Conservation (phyloP, 1,139 yeast genomes). For the Geotrichum europaeum region DNA sequence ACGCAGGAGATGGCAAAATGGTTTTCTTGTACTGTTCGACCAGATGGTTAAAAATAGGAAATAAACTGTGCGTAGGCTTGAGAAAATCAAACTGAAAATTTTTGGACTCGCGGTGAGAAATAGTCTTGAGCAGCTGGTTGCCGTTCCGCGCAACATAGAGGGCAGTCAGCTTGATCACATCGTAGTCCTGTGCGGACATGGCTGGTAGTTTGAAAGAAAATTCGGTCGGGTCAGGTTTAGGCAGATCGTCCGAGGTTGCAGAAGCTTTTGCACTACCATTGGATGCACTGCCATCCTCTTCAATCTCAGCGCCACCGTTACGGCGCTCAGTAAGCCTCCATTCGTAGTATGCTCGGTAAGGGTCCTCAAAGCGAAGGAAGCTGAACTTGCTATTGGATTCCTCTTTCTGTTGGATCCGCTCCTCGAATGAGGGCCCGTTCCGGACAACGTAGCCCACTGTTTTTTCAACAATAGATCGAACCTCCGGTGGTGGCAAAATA, state of each 20-base stretch:
- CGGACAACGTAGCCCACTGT: conserved; percentile 66
- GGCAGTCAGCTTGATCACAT: conserved; percentile 68
- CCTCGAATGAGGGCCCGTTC: conserved; percentile 64
- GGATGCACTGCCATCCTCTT: conserved; percentile 7
- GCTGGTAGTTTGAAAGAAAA: conserved; percentile 50
- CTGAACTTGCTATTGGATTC: conserved; percentile 51
- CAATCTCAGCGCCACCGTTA: conserved; percentile 24
- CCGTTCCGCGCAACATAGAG: conserved; percentile 57
- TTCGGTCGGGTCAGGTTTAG: conserved; percentile 39
- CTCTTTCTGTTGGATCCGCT: conserved; percentile 47
- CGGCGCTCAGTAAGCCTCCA: conserved; percentile 35
- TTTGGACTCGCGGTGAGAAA: conserved; percentile 40
- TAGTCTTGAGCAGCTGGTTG: conserved; percentile 38
- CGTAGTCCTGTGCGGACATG: conserved; percentile 59
- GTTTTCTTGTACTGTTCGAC: conserved; percentile 52
- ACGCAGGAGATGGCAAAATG: conserved; percentile 28
- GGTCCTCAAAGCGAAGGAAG: conserved; percentile 51
- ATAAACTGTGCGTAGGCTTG: conserved; percentile 53
- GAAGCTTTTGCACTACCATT: conserved; percentile 7
- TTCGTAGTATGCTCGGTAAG: conserved; percentile 53
- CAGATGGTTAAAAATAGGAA: conserved; percentile 47
- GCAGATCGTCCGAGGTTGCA: conserved; percentile 20
- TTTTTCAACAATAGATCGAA: conserved; percentile 53
- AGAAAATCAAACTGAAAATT: conserved; percentile 66
- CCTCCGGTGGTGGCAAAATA: conserved; percentile 52